phyloP scores from a whole-genome alignment of 345 rosid genomes.

The Litchi chinensis region DNA sequence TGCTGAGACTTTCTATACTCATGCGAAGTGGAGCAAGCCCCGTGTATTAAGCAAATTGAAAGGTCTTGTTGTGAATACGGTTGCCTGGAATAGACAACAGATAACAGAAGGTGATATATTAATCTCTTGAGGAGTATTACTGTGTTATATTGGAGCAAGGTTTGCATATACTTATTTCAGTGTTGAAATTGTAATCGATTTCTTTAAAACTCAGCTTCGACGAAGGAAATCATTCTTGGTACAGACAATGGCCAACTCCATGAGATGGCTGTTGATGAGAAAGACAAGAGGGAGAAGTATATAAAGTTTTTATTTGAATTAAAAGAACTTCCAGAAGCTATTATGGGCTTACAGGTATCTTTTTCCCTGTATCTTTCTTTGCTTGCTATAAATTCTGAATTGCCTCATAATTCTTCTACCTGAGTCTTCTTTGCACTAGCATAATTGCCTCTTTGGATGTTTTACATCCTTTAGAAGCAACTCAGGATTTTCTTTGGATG shows the following conservation, averaged over 20 bases:
- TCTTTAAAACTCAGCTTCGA: slow-evolving; percentile 56
- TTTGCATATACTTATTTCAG: slow-evolving; percentile 16
- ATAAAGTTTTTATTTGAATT: slow-evolving; percentile 76
- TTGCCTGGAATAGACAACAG: slow-evolving; percentile 94
- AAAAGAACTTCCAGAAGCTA: slow-evolving; percentile 87
- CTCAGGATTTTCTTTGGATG: slow-evolving; percentile 13
- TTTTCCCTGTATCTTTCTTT: background rate
- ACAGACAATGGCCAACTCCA: slow-evolving; percentile 89
- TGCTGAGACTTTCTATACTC: slow-evolving; percentile 85
- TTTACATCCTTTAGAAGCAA: background rate
- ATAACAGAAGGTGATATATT: slow-evolving; percentile 79
- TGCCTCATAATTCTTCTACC: slow-evolving; percentile 10
- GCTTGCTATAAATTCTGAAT: slow-evolving; percentile 1
- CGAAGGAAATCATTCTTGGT: slow-evolving; percentile 92
- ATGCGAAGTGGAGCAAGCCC: slow-evolving; percentile 95
- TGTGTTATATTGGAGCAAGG: background rate
- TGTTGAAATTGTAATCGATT: slow-evolving; percentile 16
- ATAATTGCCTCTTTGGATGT: background rate
- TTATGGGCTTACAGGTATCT: slow-evolving; percentile 88
- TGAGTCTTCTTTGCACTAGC: background rate
- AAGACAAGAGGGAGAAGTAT: slow-evolving; percentile 94
- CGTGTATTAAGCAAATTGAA: slow-evolving; percentile 73
- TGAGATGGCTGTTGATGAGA: slow-evolving; percentile 95
- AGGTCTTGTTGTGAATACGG: slow-evolving; percentile 84
- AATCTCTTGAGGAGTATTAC: background rate